Percentiles rank a stretch among this genome's conserved stretches.
Conservation (phyloP, 2,329 filamentous ascomycete species). For the Cytospora leucostoma region DNA sequence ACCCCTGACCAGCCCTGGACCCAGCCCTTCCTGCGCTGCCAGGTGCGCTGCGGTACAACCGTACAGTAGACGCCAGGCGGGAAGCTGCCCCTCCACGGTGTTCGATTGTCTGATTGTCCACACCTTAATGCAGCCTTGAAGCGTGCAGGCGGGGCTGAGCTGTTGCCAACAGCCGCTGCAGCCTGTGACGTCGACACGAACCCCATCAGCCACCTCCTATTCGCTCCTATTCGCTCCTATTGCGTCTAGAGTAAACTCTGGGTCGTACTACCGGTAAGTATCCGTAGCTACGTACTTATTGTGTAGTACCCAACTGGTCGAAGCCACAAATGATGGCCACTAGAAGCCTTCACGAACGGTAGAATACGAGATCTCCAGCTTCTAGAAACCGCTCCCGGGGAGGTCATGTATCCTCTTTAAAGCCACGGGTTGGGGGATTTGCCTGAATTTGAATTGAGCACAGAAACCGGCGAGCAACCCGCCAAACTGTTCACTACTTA, state of each 20-base stretch:
- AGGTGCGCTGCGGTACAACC: neutral
- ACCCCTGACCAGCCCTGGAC: conserved; percentile 7
- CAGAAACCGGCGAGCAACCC: neutral
- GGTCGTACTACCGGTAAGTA: neutral
- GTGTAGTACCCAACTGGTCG: neutral
- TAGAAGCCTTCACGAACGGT: neutral
- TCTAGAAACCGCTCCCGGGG: neutral
- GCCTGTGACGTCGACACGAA: conserved; percentile 23
- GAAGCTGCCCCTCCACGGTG: conserved; percentile 15
- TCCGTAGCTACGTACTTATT: neutral
- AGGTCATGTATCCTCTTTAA: too few relatives aligned
- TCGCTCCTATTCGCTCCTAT: conserved; percentile 1
- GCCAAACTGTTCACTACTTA: neutral
- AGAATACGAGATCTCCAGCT: neutral
- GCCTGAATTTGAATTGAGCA: neutral
- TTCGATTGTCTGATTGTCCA: neutral
- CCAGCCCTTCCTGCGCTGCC: neutral
- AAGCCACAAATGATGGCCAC: neutral
- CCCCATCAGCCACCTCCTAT: conserved; percentile 22
- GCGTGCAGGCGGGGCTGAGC: neutral
- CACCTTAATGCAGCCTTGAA: neutral
- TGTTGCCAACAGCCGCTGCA: neutral
- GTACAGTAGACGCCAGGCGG: neutral
- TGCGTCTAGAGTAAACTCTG: neutral
- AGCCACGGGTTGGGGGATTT: neutral